phyloP scores from a whole-genome alignment of 768 basidiomycete species.

The Naganishia kalamii region DNA sequence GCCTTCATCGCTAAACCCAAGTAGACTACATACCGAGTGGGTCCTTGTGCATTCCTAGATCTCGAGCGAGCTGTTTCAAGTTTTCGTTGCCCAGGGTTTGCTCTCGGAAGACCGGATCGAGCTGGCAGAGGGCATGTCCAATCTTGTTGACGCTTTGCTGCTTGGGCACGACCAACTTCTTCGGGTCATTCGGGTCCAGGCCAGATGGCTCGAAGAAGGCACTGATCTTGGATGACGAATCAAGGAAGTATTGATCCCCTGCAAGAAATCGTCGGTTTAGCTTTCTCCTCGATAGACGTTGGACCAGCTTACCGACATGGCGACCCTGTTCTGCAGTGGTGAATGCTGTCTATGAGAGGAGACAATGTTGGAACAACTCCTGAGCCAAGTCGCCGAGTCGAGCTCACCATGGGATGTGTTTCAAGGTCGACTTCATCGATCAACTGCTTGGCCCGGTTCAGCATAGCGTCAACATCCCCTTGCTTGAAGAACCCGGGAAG shows the following conservation, averaged over 20 bases:
- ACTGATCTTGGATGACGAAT: slow-evolving; percentile 86
- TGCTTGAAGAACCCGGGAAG: slow-evolving; percentile 64
- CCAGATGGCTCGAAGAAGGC: slow-evolving; percentile 92
- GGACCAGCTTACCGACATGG: slow-evolving; percentile 27
- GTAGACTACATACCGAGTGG: slow-evolving; percentile 54
- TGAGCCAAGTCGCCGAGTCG: not conserved
- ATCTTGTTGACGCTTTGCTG: slow-evolving; percentile 82
- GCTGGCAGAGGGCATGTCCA: slow-evolving; percentile 64
- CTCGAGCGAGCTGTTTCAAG: slow-evolving; percentile 63
- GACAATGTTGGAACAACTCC: not conserved
- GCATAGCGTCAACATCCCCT: slow-evolving; percentile 58
- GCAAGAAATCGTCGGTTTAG: slow-evolving; percentile 54
- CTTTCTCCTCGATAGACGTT: not conserved
- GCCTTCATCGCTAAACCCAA: not conserved
- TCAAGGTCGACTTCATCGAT: slow-evolving; percentile 70
- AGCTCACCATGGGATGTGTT: slow-evolving; percentile 69
- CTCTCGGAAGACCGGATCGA: slow-evolving; percentile 72
- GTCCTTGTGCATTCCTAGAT: slow-evolving; percentile 74
- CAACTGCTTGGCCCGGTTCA: slow-evolving; percentile 66
- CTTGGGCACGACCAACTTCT: slow-evolving; percentile 59
- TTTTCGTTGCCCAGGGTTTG: slow-evolving; percentile 74
- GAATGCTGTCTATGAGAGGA: slow-evolving; percentile 64
- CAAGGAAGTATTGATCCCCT: slow-evolving; percentile 84
- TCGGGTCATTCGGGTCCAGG: slow-evolving; percentile 54
- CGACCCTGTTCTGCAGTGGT: slow-evolving; percentile 56